Percentiles rank a stretch among this genome's conserved stretches.
Conservation (phyloP, 441 rosid genomes). For the Gossypium schwendimanii region DNA sequence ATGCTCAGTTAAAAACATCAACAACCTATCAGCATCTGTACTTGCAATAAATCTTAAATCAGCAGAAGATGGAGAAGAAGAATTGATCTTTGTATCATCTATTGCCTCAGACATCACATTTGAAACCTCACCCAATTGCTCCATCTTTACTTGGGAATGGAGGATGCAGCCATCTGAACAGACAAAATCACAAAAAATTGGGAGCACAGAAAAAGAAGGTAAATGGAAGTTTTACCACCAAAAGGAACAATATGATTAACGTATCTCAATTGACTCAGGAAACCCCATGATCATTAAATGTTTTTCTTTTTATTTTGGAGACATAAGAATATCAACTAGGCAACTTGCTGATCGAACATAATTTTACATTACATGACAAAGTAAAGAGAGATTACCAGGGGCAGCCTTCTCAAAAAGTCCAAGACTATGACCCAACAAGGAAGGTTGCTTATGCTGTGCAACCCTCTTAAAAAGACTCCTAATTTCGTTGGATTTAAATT, state of each 20-base stretch:
- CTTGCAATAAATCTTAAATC: neutral
- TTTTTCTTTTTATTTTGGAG: neutral
- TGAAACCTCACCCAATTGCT: neutral
- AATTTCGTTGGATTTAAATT: conserved; percentile 23
- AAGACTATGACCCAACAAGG: conserved; percentile 24
- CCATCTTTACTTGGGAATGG: neutral
- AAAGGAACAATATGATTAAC: neutral
- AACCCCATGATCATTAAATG: neutral
- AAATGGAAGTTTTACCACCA: neutral
- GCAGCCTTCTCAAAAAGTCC: conserved; percentile 19
- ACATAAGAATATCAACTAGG: neutral
- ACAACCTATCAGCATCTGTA: neutral
- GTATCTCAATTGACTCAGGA: neutral
- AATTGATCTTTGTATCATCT: neutral
- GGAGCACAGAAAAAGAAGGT: neutral
- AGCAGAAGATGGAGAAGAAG: neutral
- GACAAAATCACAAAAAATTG: neutral
- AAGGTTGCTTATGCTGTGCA: conserved; percentile 24
- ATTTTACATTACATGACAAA: neutral
- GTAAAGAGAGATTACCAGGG: conserved; percentile 4
- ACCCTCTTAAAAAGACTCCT: conserved; percentile 12
- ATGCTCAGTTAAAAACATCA: conserved; percentile 3
- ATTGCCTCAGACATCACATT: neutral
- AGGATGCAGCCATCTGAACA: conserved; percentile 3
- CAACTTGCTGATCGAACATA: neutral